Evolutionary conservation across 179 eudicot species (phyloP), one percentile per base, ranked within the genome.

Genomic region (Beta corolliflora): DNA sequence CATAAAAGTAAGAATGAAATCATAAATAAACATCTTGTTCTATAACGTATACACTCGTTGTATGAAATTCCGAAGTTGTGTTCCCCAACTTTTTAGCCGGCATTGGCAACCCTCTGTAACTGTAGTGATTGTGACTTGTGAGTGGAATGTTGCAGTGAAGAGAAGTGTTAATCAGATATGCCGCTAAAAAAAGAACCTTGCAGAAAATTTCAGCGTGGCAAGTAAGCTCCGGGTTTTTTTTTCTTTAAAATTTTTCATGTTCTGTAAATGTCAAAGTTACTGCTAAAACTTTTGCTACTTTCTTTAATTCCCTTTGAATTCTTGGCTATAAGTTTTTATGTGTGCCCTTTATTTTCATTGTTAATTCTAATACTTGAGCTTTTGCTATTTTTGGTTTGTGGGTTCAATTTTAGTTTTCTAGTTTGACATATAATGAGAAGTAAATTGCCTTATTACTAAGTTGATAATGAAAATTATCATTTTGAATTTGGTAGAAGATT

Each of bases 181-280:
- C 91, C 91, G 71, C 87, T 85, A 2, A 93, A 78, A 81, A 90
- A 82, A 84, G 97, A 95, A 64, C 85, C 75, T 69, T 95, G 97
- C 89, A 87, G 97, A 81, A 91, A 95, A 79, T 95, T 92, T 84
- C 92, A 84, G 84, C 94, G 92, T 65, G 97, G 98, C 59, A 88
- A 87, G 95, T 93, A 81, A 54, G 48, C 44, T 78, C n/a, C 50
- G 12, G n/a, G 10, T 10, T n/a, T 41, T 7, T 15, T 41, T 16
- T 78, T 50, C 9, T 19, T 25, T 48, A 45, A 68, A 4, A 21
- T 52, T 50, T 13, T 70, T 12, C 7, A 15, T 23, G 60, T 46
- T n/a, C 14, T 71, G 9, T 71, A 31, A 48, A 71, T 7, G 5
- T 68, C 50, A 68, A 68, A 36, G 72, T 48, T 19, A 50, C 0